A percentile compares a stretch with the other conserved stretches of the same genome.
These are phyloP conservation scores for Pisolithus albus DNA, from an alignment of 768 basidiomycete species.

Conservation along the genomic window DNA sequence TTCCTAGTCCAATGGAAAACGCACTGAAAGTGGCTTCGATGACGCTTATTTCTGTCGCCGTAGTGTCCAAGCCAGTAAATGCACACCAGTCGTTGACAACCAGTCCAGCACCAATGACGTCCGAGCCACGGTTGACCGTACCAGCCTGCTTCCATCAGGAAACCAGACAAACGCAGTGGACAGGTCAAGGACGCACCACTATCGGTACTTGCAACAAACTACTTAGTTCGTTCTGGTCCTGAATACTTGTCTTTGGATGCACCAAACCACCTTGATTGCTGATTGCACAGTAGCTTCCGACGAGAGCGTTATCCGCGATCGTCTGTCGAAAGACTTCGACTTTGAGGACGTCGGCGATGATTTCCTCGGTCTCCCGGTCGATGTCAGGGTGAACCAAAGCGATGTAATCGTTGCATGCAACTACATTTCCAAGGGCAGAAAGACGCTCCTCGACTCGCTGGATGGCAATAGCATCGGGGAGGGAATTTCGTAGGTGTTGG, in stretches of 20 bases:
- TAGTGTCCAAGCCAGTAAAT: conserved; percentile 97
- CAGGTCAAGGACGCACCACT: conserved; percentile 55
- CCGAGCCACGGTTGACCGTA: conserved; percentile 97
- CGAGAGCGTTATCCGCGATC: conserved; percentile 92
- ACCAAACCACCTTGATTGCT: conserved; percentile 97
- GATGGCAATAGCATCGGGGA: conserved; percentile 89
- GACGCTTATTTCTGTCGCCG: conserved; percentile 98
- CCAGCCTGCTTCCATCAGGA: conserved; percentile 57
- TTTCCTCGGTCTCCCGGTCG: conserved; percentile 98
- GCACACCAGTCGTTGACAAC: conserved; percentile 99
- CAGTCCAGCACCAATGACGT: conserved; percentile 94
- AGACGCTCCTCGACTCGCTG: conserved; percentile 96
- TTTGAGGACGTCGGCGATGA: conserved; percentile 98
- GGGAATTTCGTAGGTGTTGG: conserved; percentile 92
- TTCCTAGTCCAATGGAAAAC: conserved; percentile 21
- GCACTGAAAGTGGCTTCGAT: conserved; percentile 96
- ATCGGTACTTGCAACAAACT: conserved; percentile 90
- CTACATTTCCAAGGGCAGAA: conserved; percentile 96
- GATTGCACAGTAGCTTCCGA: conserved; percentile 92
- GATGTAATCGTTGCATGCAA: conserved; percentile 98
- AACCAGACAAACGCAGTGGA: background rate
- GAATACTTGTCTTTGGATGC: conserved; percentile 93
- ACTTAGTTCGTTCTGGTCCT: conserved; percentile 96
- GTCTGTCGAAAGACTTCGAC: conserved; percentile 99
- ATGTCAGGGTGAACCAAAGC: conserved; percentile 98